Base-by-base conservation (phyloP, 495 filamentous ascomycete species). In the Talaromyces wortmannii region DNA sequence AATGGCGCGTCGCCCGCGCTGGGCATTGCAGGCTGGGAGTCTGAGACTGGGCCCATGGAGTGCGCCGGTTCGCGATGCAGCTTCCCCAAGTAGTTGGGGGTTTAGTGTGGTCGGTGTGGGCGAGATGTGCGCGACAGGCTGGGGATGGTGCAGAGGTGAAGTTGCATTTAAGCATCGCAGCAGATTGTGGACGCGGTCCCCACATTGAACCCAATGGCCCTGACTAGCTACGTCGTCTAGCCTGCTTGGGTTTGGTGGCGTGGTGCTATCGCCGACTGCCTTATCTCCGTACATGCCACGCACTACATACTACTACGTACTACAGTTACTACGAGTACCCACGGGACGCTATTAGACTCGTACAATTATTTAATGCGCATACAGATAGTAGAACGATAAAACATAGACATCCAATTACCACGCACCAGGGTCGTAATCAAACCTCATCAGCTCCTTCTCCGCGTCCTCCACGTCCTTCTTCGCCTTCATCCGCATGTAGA, bases 401-500 rank as follows among this genome's bases (percentile, higher is more conserved):
- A 36, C 45, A 43, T 40, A 16, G 13, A n/a, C 30, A 47, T 31
- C 31, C 49, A 36, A 57, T 69, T 57, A 86, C 83, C 82, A 86
- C 45, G 78, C 69, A 48, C 75, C 80, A 43, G 73, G 76, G 69
- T 96, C 94, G 59, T 83, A 81, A 78, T 98, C 94, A 74, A 97
- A 99, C 65, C 94, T 75, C 65, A 78, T 80, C 63, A 97, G 61
- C 66, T 99, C 95, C 77, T 89, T 96, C 57, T 91, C 91, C 4
- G 82, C 84, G 75, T 99, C 94, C 69, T 97, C 91, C 45, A 97
- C 84, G 67, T 99, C 94, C 76, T 97, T 99, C 83, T 96, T 96
- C 29, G 91, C 92, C 76, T 99, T 99, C 94, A 99, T 99, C 5
- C 94, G 86, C 94, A 97, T 99, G 66, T 99, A 99, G 73, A 97